Conservation (phyloP, 257 asterid genomes). For the Nicotiana attenuata region DNA sequence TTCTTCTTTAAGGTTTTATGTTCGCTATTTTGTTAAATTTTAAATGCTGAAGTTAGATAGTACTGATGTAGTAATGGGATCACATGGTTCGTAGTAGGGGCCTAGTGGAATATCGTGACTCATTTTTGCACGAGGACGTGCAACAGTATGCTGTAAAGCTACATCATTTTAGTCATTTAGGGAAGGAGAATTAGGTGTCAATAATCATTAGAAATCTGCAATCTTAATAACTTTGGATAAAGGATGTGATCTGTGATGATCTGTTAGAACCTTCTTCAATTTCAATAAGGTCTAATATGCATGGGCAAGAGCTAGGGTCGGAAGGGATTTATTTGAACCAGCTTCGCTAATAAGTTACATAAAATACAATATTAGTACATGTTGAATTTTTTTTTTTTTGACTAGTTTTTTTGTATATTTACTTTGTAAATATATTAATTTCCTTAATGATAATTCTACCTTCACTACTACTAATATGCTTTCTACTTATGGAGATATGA, state of each 20-base stretch:
- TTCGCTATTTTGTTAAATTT: neutral
- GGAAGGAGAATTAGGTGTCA: neutral
- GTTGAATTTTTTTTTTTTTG: too few relatives aligned
- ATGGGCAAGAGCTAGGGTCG: too few relatives aligned
- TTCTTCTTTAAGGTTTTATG: neutral
- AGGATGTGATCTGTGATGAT: neutral
- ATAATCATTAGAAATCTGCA: neutral
- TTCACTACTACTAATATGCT: too few relatives aligned
- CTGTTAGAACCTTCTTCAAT: neutral
- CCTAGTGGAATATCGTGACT: constrained; percentile 1
- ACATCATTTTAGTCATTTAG: neutral
- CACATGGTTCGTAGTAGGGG: constrained; percentile 9
- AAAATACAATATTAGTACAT: too few relatives aligned
- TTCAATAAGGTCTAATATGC: too few relatives aligned
- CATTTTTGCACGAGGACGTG: neutral
- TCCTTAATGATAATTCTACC: too few relatives aligned
- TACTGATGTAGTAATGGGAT: neutral
- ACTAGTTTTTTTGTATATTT: too few relatives aligned
- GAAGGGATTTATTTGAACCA: too few relatives aligned
- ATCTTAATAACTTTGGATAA: neutral
- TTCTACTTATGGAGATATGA: too few relatives aligned
- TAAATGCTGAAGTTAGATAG: neutral
- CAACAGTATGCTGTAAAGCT: constrained; percentile 1
- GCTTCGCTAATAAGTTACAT: too few relatives aligned
- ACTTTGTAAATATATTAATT: too few relatives aligned